A percentile compares a stretch with the other conserved stretches of the same genome.
Evolutionary conservation across 306 rosid species (phyloP).

Genomic region (Fragaria iinumae): DNA sequence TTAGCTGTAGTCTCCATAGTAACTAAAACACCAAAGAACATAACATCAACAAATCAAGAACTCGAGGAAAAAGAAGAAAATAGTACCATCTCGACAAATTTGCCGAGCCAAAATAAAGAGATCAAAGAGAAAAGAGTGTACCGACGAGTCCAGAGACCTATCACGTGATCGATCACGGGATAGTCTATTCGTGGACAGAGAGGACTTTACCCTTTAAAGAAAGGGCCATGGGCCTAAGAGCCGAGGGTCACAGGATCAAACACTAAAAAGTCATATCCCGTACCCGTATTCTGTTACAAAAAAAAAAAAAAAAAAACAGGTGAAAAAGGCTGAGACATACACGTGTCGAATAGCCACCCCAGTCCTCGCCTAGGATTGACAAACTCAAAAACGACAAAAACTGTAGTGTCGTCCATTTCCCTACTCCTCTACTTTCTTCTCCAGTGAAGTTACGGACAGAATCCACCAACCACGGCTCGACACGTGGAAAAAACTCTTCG

Average conservation of each 20-base stretch:
- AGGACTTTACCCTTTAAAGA: conserved; percentile 4
- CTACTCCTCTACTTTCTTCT: not conserved
- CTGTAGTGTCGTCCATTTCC: not conserved
- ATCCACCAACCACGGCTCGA: not conserved
- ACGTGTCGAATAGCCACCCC: not conserved
- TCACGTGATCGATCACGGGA: not conserved
- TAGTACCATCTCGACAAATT: no score
- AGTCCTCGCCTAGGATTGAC: not conserved
- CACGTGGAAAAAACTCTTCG: not conserved
- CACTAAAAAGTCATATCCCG: not conserved
- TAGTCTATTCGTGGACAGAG: not conserved
- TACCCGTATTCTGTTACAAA: not conserved
- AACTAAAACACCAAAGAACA: no score
- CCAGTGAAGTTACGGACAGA: not conserved
- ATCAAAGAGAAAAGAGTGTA: no score
- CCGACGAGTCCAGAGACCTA: not conserved
- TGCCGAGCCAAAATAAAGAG: no score
- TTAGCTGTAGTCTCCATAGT: no score
- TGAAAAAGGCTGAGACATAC: not conserved
- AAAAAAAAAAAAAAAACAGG: not conserved
- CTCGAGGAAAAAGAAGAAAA: not conserved
- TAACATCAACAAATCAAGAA: not conserved
- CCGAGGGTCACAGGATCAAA: not conserved
- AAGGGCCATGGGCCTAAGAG: not conserved
- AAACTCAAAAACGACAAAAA: conserved; percentile 4